Percentiles rank a stretch among this genome's conserved stretches.
Conservation (phyloP, 2,329 filamentous ascomycete species). For the Dactylonectria estremocensis region DNA sequence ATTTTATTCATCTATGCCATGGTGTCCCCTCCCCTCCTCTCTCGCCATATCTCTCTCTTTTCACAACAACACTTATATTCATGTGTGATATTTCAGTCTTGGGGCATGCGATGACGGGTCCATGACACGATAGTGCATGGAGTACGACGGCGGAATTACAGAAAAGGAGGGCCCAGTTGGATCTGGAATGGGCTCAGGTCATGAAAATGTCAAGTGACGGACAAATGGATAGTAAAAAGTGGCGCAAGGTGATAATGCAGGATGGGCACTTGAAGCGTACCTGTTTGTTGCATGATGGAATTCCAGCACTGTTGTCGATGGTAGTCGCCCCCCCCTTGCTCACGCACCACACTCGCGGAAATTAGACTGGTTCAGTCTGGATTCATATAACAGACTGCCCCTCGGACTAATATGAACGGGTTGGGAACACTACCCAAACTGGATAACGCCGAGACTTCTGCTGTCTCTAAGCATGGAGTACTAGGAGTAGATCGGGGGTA, state of each 20-base stretch:
- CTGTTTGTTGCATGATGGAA: slow-evolving; percentile 27
- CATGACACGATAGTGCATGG: slow-evolving; percentile 45
- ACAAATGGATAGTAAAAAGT: slow-evolving; percentile 36
- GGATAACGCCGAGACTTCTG: too few species aligned
- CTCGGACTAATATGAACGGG: neutral
- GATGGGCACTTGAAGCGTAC: slow-evolving; percentile 37
- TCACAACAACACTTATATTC: slow-evolving; percentile 31
- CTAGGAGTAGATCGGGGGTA: too few species aligned
- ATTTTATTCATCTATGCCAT: slow-evolving; percentile 11
- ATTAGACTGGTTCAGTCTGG: neutral
- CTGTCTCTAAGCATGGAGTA: too few species aligned
- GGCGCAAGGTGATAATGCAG: slow-evolving; percentile 30
- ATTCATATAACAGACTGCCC: too few species aligned
- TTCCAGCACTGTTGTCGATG: slow-evolving; percentile 7
- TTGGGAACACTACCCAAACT: too few species aligned
- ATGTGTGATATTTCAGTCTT: slow-evolving; percentile 34
- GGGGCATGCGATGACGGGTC: slow-evolving; percentile 42
- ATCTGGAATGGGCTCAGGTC: slow-evolving; percentile 35
- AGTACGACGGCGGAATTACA: slow-evolving; percentile 41
- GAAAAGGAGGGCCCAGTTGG: slow-evolving; percentile 35
- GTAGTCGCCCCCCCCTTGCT: neutral
- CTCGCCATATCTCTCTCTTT: slow-evolving; percentile 28
- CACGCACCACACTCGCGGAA: neutral
- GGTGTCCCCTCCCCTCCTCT: slow-evolving; percentile 14
- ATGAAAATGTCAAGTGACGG: slow-evolving; percentile 35